Conservation (phyloP, 2,329 filamentous ascomycete genomes). For the Monosporascus ibericus region DNA sequence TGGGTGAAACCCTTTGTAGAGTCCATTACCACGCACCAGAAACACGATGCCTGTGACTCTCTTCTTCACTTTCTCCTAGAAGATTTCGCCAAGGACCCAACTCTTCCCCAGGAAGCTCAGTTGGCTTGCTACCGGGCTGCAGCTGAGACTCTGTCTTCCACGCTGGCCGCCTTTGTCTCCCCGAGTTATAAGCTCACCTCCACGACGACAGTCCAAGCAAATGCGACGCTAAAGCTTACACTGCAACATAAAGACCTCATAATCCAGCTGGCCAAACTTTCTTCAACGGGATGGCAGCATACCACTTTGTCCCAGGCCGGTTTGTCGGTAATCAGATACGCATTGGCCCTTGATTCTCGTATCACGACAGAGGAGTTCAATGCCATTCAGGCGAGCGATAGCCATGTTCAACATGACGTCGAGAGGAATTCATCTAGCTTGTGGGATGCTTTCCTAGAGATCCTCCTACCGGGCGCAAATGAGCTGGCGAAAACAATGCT, state of each 20-base stretch:
- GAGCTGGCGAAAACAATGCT: slow-evolving; percentile 70
- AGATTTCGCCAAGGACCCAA: slow-evolving; percentile 48
- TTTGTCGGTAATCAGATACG: slow-evolving; percentile 59
- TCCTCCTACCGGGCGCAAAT: slow-evolving; percentile 60
- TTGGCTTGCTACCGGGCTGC: slow-evolving; percentile 59
- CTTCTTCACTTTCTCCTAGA: slow-evolving; percentile 70
- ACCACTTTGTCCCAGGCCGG: slow-evolving; percentile 48
- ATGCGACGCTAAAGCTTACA: slow-evolving; percentile 59
- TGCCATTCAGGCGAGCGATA: slow-evolving; percentile 51
- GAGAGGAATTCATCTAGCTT: slow-evolving; percentile 67
- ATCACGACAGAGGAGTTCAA: slow-evolving; percentile 63
- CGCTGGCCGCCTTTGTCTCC: slow-evolving; percentile 50
- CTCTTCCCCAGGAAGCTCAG: slow-evolving; percentile 51
- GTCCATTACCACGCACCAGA: slow-evolving; percentile 69
- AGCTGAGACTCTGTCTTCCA: slow-evolving; percentile 52
- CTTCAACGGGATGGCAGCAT: slow-evolving; percentile 38
- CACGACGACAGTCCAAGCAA: slow-evolving; percentile 55
- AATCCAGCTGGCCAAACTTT: slow-evolving; percentile 43
- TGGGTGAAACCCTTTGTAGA: slow-evolving; percentile 76
- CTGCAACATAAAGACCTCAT: slow-evolving; percentile 58
- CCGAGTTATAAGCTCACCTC: slow-evolving; percentile 36
- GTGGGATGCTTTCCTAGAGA: slow-evolving; percentile 70
- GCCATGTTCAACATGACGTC: slow-evolving; percentile 59
- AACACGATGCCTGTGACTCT: slow-evolving; percentile 74
- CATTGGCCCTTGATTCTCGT: slow-evolving; percentile 65